Percentiles rank a stretch among this genome's conserved stretches.
Evolutionary conservation across 805 yeast species (phyloP).

Genomic region (Wickerhamiella hasegawae): DNA sequence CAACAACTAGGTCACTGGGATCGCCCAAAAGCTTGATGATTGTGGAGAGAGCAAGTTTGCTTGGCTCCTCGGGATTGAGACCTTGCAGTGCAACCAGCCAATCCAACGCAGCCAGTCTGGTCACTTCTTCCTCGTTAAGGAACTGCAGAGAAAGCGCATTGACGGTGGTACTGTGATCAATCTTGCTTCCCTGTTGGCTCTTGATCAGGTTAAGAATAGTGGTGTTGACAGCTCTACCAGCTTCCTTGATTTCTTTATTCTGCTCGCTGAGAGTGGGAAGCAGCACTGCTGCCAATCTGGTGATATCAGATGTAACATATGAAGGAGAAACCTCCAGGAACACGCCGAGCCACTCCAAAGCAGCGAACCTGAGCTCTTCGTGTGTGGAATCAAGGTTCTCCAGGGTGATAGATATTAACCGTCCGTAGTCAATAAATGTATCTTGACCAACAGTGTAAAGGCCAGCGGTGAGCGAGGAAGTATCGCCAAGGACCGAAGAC

Average conservation of each 20-base stretch:
- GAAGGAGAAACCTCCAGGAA: conserved; percentile 58
- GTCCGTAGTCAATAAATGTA: conserved; percentile 61
- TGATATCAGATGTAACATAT: conserved; percentile 56
- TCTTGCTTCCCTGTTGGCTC: conserved; percentile 18
- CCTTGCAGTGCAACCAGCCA: conserved; percentile 77
- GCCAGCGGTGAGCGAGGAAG: conserved; percentile 18
- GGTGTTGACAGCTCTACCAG: conserved; percentile 41
- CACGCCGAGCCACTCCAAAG: conserved; percentile 67
- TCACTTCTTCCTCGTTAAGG: conserved; percentile 57
- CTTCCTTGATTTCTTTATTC: conserved; percentile 31
- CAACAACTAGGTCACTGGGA: conserved; percentile 65
- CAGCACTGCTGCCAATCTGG: conserved; percentile 56
- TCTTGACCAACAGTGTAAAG: conserved; percentile 65
- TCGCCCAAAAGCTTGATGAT: conserved; percentile 56
- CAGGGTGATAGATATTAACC: conserved; percentile 66
- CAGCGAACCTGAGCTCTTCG: conserved; percentile 61
- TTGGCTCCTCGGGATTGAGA: conserved; percentile 29
- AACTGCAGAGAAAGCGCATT: conserved; percentile 60
- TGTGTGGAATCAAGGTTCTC: conserved; percentile 62
- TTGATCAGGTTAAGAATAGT: conserved; percentile 38
- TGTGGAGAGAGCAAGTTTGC: conserved; percentile 55
- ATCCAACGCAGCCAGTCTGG: conserved; percentile 70
- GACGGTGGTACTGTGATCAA: conserved; percentile 46
- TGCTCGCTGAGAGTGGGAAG: conserved; percentile 46
- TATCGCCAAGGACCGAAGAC: neutral